Conservation (phyloP, 2,329 filamentous ascomycete genomes). For the Graphilbum ipis-grandicollis region DNA sequence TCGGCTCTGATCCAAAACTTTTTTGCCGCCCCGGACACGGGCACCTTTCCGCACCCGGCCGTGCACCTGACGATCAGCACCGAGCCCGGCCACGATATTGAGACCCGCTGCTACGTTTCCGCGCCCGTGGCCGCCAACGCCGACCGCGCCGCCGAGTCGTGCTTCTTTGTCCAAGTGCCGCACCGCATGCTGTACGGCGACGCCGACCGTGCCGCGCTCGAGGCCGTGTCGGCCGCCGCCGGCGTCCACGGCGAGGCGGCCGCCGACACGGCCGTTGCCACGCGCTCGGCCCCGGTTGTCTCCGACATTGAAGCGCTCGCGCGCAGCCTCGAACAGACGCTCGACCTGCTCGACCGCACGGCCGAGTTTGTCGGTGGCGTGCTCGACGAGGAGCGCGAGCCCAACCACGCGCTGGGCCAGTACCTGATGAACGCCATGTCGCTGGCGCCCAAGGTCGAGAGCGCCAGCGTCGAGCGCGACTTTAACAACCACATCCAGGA, state of each 20-base stretch:
- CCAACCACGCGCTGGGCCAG: slow-evolving; percentile 82
- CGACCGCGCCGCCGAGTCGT: slow-evolving; percentile 88
- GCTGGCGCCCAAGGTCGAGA: slow-evolving; percentile 85
- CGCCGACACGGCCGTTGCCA: slow-evolving; percentile 49
- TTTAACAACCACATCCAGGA: slow-evolving; percentile 99
- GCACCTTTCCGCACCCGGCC: slow-evolving; percentile 93
- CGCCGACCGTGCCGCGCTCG: slow-evolving; percentile 46
- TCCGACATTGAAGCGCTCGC: slow-evolving; percentile 85
- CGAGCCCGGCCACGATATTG: slow-evolving; percentile 71
- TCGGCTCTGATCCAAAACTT: slow-evolving; percentile 98
- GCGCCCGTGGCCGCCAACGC: slow-evolving; percentile 88
- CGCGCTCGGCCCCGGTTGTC: slow-evolving; percentile 53
- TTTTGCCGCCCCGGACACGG: slow-evolving; percentile 91
- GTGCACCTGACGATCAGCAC: slow-evolving; percentile 92
- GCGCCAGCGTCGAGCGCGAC: slow-evolving; percentile 80
- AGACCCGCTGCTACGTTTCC: slow-evolving; percentile 86
- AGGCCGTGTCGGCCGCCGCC: slow-evolving; percentile 46
- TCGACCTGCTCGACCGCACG: slow-evolving; percentile 80
- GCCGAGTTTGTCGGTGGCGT: slow-evolving; percentile 86
- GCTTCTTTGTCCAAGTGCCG: slow-evolving; percentile 92
- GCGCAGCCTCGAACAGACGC: slow-evolving; percentile 69
- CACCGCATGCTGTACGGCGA: slow-evolving; percentile 78
- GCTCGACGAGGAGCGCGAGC: slow-evolving; percentile 79
- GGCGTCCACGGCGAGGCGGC: slow-evolving; percentile 46
- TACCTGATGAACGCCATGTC: slow-evolving; percentile 88